Conservation (phyloP, 2,329 filamentous ascomycete genomes). For the Knoxdaviesia proteae region DNA sequence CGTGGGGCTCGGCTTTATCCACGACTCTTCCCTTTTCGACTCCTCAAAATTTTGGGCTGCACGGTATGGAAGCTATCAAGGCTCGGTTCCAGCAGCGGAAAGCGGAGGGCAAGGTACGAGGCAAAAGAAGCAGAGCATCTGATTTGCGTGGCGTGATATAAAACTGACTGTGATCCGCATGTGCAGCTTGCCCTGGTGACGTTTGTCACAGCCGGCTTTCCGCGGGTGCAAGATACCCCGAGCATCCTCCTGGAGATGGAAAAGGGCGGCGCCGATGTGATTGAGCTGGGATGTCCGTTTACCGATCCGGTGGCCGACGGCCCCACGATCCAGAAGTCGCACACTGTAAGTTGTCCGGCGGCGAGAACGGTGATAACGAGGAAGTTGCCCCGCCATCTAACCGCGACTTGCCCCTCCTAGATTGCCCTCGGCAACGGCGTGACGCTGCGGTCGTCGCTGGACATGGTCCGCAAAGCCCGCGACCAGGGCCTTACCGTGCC, state of each 20-base stretch:
- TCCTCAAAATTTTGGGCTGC: too few species aligned
- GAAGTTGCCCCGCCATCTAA: conserved; percentile 1
- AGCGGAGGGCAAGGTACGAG: too few species aligned
- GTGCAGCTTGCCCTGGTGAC: conserved; percentile 65
- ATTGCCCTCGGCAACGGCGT: conserved; percentile 74
- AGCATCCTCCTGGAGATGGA: conserved; percentile 78
- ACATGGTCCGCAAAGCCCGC: conserved; percentile 68
- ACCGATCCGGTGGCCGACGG: conserved; percentile 97
- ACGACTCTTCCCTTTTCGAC: too few species aligned
- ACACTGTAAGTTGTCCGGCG: conserved; percentile 38
- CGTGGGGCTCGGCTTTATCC: too few species aligned
- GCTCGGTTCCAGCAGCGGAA: too few species aligned
- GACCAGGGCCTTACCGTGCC: conserved; percentile 58
- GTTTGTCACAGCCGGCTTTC: conserved; percentile 90
- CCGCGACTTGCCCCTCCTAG: conserved; percentile 7
- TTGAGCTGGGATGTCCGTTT: conserved; percentile 91
- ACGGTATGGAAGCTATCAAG: too few species aligned
- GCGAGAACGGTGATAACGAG: conserved; percentile 3
- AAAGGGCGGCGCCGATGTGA: conserved; percentile 80
- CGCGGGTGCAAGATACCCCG: conserved; percentile 60
- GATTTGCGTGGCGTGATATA: too few species aligned
- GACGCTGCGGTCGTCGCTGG: conserved; percentile 56
- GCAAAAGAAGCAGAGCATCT: too few species aligned
- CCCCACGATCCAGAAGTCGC: conserved; percentile 87
- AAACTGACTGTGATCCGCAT: too few species aligned